Evolutionary conservation across 768 basidiomycete genomes (phyloP), one percentile per base, ranked within the genome.

Genomic region (Auriscalpium orientale): DNA sequence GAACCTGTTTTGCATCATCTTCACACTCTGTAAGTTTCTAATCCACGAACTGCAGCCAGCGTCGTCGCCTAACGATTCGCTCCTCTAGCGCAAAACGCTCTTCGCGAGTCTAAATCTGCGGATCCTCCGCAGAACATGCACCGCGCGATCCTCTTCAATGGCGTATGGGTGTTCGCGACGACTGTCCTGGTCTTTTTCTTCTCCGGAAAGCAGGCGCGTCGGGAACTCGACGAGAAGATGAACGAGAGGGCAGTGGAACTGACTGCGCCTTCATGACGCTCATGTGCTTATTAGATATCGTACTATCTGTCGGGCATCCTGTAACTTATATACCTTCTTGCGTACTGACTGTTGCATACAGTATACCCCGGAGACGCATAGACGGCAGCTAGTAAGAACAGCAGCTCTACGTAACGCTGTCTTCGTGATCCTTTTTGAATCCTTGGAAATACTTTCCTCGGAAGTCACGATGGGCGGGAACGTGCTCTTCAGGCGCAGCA

Each of bases 381-480:
- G 2, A 28, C 5, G 22, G 22, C 22, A 28, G 22, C 22, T 28
- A 28, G 5, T 2, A 28, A 28, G 2, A 28, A 28, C 22, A 28
- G 22, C 22, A 28, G 2, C 5, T 2, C 28, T 28, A 28, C 28
- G 28, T 28, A 28, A 28, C 28, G 28, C 4, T 28, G 28, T 28
- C 28, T 3, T 28, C 28, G 28, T 28, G 28, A 28, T 67, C 66
- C 56, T 77, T 81, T 59, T 76, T 86, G 69, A 95, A 94, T 0
- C 89, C 85, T 53, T 84, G 82, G 60, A 92, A 92, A 67, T 91
- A 95, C 65, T 92, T 91, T 60, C 87, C 83, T 53, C 91, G 76
- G 68, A 98, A 98, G 63, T 90, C 85, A 61, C 81, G 85, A 69
- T 98, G 95, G 1, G 92, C 94, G 2, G 95, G 94, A 12, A 83